Base-by-base conservation (phyloP, 257 asterid genomes). In the Rauvolfia tetraphylla region DNA sequence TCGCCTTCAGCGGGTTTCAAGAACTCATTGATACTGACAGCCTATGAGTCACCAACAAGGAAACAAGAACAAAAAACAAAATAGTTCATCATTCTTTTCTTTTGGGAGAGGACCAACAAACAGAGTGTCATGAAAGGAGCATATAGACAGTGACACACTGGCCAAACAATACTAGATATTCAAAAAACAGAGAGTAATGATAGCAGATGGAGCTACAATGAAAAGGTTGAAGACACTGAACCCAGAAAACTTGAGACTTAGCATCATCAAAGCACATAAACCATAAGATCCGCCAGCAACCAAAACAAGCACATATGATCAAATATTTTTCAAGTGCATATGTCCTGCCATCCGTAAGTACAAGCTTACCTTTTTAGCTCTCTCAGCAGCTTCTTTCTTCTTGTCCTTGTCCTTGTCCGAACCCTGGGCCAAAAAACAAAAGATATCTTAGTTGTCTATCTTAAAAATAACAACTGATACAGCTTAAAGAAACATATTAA, bases 1-100 rank as follows among this genome's bases (percentile, higher is more conserved):
- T 88, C 93, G 0, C 97, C 98, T 53, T 94, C 95, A 62, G 89
- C 90, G n/a, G 98, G 95, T 88, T 90, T 94, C 89, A 94, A 76
- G 83, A 94, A 94, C 80, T 92, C 97, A 23, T 88, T 92, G 79
- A 94, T 94, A 89, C 95, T 92, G 79, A 94, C 91, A 53, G 93
- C 87, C 98, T 94, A 79, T 29, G 78, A 62, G n/a, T 34, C 62
- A 74, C 17, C 34, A 31, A 39, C 81, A 63, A 29, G 11, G 17
- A 56, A 61, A 62, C 25, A 38, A 17, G 22, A 34, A 74, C 4
- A 25, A 79, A 71, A 42, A 63, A 25, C 25, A 39, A 53, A 22
- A 27, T 31, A 49, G 48, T 20, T 8, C 3, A 29, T 5, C 49
- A 36, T 22, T 22, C 18, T 58, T 27, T 10, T 58, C 36, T 27